phyloP scores from a whole-genome alignment of 352 stramenopile genomes.

The Plasmopara muralis region DNA sequence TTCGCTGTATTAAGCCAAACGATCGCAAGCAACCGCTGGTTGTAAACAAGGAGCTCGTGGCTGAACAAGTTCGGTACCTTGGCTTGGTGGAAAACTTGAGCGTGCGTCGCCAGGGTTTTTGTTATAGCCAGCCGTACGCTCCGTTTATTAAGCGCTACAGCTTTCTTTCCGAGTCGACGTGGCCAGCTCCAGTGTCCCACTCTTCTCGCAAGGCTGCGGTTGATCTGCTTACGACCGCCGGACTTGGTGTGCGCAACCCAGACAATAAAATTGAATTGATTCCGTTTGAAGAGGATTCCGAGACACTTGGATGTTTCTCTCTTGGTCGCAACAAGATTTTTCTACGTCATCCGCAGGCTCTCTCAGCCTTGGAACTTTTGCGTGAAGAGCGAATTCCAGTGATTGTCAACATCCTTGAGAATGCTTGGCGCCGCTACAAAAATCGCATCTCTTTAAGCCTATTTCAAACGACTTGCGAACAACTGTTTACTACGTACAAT shows the following conservation, averaged over 20 bases:
- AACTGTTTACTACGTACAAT: slow-evolving; percentile 44
- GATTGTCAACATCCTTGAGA: slow-evolving; percentile 81
- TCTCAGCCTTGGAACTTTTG: slow-evolving; percentile 81
- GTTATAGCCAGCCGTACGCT: slow-evolving; percentile 75
- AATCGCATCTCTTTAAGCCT: slow-evolving; percentile 54
- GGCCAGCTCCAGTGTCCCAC: slow-evolving; percentile 53
- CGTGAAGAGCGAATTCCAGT: slow-evolving; percentile 68
- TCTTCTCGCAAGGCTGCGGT: slow-evolving; percentile 67
- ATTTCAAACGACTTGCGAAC: slow-evolving; percentile 50
- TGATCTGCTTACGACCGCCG: slow-evolving; percentile 59
- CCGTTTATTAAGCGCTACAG: slow-evolving; percentile 83
- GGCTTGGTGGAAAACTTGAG: slow-evolving; percentile 79
- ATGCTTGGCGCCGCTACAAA: slow-evolving; percentile 78
- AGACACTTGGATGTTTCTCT: slow-evolving; percentile 69
- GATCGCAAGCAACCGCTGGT: slow-evolving; percentile 74
- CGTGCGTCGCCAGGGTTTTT: slow-evolving; percentile 80
- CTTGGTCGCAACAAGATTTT: slow-evolving; percentile 88
- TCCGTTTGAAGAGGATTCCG: slow-evolving; percentile 69
- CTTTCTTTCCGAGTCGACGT: slow-evolving; percentile 75
- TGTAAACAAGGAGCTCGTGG: slow-evolving; percentile 60
- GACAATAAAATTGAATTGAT: slow-evolving; percentile 41
- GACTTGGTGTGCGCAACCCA: slow-evolving; percentile 49
- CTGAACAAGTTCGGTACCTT: slow-evolving; percentile 74
- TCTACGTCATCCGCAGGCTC: slow-evolving; percentile 80
- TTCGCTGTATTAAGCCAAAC: slow-evolving; percentile 89